Evolutionary conservation across 2,329 filamentous ascomycete genomes (phyloP).

Genomic region (Arthrobotrys iridis): DNA sequence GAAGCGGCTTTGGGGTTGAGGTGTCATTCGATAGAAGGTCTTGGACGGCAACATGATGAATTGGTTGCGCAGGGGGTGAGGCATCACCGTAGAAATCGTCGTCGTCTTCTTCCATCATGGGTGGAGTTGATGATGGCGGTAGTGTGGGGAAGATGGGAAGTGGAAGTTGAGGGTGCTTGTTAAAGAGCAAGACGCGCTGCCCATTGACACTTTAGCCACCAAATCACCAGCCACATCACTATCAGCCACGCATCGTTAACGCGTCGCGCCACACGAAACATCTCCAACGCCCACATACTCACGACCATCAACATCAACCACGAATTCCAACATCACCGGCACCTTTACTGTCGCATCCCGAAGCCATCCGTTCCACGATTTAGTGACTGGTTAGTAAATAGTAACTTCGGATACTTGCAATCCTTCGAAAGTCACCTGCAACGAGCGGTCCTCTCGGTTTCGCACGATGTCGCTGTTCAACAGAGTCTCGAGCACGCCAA

Average conservation of each 20-base stretch:
- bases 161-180: not conserved
- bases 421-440: not conserved
- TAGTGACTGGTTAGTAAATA: not conserved
- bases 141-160: not conserved
- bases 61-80: conserved; percentile 36
- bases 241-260: not conserved
- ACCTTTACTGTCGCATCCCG: not conserved
- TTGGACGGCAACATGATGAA: conserved; percentile 34
- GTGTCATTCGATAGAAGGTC: conserved; percentile 51
- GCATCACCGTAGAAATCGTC: conserved; percentile 58
- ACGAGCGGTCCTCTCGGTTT: not conserved
- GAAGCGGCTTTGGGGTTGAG: conserved; percentile 50
- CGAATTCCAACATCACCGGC: not conserved
- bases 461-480: conserved; percentile 49
- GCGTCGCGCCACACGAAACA: conserved; percentile 5
- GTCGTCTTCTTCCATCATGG: conserved; percentile 58
- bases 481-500: conserved; percentile 52
- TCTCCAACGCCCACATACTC: not conserved
- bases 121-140: not conserved
- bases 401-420: not conserved
- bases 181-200: not conserved
- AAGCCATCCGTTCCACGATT: not conserved
- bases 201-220: too few relatives aligned
- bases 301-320: not conserved
- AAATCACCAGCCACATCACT: not conserved